Base-by-base conservation (phyloP, 2,329 filamentous ascomycete species). In the Paracorniculantispora psalliotae region DNA sequence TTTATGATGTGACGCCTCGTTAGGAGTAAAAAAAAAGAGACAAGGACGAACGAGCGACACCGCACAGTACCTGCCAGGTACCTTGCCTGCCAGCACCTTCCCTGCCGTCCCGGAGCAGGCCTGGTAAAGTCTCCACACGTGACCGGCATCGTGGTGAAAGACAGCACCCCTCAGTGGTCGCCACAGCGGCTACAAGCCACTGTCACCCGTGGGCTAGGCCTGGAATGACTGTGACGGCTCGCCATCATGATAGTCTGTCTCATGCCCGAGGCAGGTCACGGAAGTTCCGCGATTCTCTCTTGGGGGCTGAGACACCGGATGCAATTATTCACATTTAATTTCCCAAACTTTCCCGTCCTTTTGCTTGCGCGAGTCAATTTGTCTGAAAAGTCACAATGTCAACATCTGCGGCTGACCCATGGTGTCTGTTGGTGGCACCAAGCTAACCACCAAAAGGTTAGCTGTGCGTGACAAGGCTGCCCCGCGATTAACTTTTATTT, bases 251-350 rank as follows among this genome's bases (percentile, higher is more conserved):
- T 33, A 33, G 30, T 12, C 25, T 56, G 52, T 56, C 23, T 47
- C 43, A 44, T n/a, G 28, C 41, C 17, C 19, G 19, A 33, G 52
- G 30, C 30, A 33, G 30, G 12, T 17, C 7, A 17, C 53, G 53
- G 53, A 47, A 56, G 33, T 33, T 15, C 30, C 35, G 53, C 41
- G 44, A 43, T 4, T 2, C n/a, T 37, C 17, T 25, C 4, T 25
- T 39, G 52, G 41, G 23, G 53, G 44, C 53, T 56, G 53, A 56
- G 53, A 56, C 53, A 56, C n/a, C 19, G 37, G 30, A 37, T 8
- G 15, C 9, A 26, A 23, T 19, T 15, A 15, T 44, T 8, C 7
- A 4, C 5, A 1, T 44, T 44, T 54, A 54, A 54, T 54, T 54
- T 35, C 7, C n/a, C 44, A n/a, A 17, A 5, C 48, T 37, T 8